Evolutionary conservation across 2,329 filamentous ascomycete genomes (phyloP).

Genomic region (Aspergillus fumigatus): DNA sequence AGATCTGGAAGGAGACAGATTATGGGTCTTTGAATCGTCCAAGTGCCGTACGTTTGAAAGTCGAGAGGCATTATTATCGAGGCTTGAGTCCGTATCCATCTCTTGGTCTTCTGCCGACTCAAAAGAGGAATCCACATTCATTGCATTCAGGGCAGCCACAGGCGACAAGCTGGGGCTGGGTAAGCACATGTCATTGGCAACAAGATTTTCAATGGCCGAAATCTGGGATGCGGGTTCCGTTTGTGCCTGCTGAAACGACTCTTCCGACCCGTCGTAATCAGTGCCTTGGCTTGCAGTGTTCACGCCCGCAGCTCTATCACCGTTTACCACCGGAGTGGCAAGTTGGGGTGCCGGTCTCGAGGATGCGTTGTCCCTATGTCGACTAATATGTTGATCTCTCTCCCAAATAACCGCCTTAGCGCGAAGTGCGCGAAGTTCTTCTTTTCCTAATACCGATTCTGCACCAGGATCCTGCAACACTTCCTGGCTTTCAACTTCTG

Average conservation of each 20-base stretch:
- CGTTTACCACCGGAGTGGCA: not conserved
- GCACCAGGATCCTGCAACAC: conserved; percentile 10
- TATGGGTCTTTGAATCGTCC: conserved; percentile 11
- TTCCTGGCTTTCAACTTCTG: conserved; percentile 24
- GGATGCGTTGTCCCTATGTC: conserved; percentile 7
- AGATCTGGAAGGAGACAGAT: conserved; percentile 5
- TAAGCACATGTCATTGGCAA: conserved; percentile 81
- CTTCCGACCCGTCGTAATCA: conserved; percentile 20
- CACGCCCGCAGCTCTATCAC: conserved; percentile 9
- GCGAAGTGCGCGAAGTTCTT: conserved; percentile 8
- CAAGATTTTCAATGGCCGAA: conserved; percentile 61
- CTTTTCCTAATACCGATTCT: conserved; percentile 15
- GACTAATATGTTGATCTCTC: conserved; percentile 12
- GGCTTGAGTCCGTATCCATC: conserved; percentile 40
- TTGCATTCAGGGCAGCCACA: conserved; percentile 67
- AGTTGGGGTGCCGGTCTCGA: conserved; percentile 10
- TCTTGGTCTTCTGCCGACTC: conserved; percentile 38
- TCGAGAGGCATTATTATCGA: conserved; percentile 34
- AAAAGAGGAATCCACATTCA: conserved; percentile 40
- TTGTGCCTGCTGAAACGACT: conserved; percentile 15
- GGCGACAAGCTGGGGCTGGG: conserved; percentile 94
- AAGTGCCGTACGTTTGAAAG: conserved; percentile 17
- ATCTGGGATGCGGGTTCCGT: conserved; percentile 31
- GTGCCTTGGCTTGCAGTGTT: conserved; percentile 19
- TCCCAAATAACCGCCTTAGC: conserved; percentile 12